A percentile compares a stretch with the other conserved stretches of the same genome.
These are phyloP conservation scores for Choiromyces venosus DNA, from an alignment of 495 filamentous ascomycete genomes.

Conservation along the genomic window DNA sequence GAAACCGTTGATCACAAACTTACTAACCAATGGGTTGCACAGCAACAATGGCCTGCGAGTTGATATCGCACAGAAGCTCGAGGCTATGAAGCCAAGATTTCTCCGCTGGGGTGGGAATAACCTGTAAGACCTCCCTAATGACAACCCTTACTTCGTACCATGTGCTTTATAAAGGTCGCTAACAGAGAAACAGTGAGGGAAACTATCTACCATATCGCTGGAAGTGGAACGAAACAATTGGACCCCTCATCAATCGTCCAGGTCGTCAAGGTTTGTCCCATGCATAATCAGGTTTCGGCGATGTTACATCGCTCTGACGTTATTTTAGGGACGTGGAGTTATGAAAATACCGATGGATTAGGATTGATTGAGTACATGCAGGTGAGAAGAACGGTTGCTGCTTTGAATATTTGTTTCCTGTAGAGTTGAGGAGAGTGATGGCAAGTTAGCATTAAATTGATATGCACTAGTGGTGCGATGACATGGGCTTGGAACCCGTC, in stretches of 20 bases:
- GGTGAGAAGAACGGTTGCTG: conserved; percentile 7
- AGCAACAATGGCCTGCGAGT: conserved; percentile 50
- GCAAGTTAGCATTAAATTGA: no score
- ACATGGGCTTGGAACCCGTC: conserved; percentile 49
- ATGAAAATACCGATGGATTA: conserved; percentile 51
- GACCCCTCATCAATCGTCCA: conserved; percentile 48
- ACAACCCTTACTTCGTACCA: no score
- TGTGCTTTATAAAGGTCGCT: background rate
- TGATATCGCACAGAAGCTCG: conserved; percentile 47
- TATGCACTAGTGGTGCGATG: conserved; percentile 48
- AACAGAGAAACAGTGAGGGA: conserved; percentile 39
- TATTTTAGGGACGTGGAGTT: conserved; percentile 48
- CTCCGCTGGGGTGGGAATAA: conserved; percentile 52
- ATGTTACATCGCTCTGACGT: background rate
- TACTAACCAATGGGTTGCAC: conserved; percentile 4
- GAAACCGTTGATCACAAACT: conserved; percentile 9
- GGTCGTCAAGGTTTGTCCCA: conserved; percentile 39
- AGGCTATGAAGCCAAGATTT: conserved; percentile 45
- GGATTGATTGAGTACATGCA: conserved; percentile 49
- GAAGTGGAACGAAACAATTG: conserved; percentile 54
- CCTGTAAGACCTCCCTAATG: conserved; percentile 29
- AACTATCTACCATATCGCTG: conserved; percentile 44
- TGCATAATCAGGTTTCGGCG: background rate
- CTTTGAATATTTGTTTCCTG: no score
- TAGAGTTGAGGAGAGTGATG: no score